Evolutionary conservation across 345 rosid genomes (phyloP), one percentile per base, ranked within the genome.

Genomic region (Eucalyptus shirleyi): DNA sequence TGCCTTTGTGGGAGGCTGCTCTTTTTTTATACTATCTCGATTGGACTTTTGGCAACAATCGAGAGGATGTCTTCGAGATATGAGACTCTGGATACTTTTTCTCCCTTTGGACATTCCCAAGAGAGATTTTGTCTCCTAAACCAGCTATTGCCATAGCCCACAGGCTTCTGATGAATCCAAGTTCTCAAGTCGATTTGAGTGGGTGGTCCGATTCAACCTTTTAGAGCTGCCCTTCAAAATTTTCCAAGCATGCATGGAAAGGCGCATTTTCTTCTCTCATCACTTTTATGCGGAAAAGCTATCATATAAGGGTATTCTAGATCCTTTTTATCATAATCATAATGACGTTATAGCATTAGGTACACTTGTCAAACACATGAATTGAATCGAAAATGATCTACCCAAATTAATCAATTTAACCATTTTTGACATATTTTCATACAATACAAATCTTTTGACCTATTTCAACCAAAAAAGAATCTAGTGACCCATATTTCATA

Each of bases 301-400:
- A 65, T 65, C 21, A 4, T 62, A 30, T 65, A n/a, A 65, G 37
- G 1, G 11, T 17, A 65, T 65, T 65, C 6, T n/a, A n/a, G 77
- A 65, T 1, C 77, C 40, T 4, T 62, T 28, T 14, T 7, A n/a
- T 65, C 12, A 65, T 65, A 15, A 16, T 65, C 40, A n/a, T 0
- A 19, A n/a, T 4, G 10, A 7, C 1, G 12, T 8, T 7, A n/a
- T 32, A 13, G 7, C 34, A 30, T 30, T 13, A 62, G 8, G 9
- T 56, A 56, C 28, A 56, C 62, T 4, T 24, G 6, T 56, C 6
- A 56, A 56, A 23, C 6, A 56, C 1, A 56, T 24, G 28, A 23
- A 56, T 9, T 0, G 0, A 1, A 56, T 2, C 0, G 3, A 56
- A 56, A 56, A 56, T 56, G 6, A 1, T 56, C 6, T 9, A 0